Evolutionary conservation across 257 asterid genomes (phyloP).

Genomic region (Apocynum venetum): DNA sequence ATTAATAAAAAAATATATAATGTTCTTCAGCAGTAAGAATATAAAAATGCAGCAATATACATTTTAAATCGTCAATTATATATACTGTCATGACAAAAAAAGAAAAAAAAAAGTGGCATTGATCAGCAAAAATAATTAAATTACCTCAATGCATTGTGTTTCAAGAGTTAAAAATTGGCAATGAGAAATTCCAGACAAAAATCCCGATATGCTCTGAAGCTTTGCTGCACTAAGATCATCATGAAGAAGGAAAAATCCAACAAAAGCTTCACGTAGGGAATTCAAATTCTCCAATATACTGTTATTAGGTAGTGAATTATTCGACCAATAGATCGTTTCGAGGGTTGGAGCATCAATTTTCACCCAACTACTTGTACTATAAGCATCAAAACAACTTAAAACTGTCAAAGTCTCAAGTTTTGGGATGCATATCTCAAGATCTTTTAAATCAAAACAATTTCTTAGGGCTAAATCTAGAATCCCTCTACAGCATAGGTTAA

Average conservation of each 20-base stretch:
- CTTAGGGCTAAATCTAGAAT: constrained; percentile 49
- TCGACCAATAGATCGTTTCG: constrained; percentile 45
- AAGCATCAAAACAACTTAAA: constrained; percentile 48
- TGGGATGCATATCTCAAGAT: constrained; percentile 38
- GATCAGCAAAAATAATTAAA: no score
- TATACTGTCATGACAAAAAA: no score
- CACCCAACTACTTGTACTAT: constrained; percentile 35
- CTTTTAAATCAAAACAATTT: constrained; percentile 47
- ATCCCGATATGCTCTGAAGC: constrained; percentile 44
- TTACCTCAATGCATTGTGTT: constrained; percentile 61
- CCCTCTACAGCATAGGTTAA: constrained; percentile 45
- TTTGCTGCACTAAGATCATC: constrained; percentile 40
- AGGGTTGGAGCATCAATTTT: constrained; percentile 52
- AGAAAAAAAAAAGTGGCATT: background rate
- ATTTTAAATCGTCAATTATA: no score
- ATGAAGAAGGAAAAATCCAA: constrained; percentile 40
- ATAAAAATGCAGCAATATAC: no score
- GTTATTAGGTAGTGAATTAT: constrained; percentile 50
- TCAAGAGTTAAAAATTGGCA: constrained; percentile 53
- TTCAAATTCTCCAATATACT: constrained; percentile 36
- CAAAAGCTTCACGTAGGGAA: constrained; percentile 41
- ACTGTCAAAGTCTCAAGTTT: constrained; percentile 47
- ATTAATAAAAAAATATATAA: no score
- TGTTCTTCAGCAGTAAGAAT: no score
- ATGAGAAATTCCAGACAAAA: constrained; percentile 54